Base-by-base conservation (phyloP, 768 basidiomycete genomes). In the Gelatoporia subvermispora region DNA sequence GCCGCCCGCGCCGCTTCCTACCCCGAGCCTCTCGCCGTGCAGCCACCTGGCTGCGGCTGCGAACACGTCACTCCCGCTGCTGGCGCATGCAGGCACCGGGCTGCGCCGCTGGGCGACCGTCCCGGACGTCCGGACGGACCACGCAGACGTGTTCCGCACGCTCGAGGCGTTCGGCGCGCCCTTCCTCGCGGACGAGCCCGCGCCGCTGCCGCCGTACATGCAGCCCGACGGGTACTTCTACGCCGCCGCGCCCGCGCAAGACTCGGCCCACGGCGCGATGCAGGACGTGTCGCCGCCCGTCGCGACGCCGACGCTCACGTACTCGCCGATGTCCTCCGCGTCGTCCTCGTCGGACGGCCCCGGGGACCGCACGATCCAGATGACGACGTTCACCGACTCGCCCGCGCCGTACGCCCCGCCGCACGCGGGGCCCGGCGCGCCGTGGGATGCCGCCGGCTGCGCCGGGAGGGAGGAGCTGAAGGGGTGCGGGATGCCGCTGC, bases 261-360 rank as follows among this genome's bases (percentile, higher is more conserved):
- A 50, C 46, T 41, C 45, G 39, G 35, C 37, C 8, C 50, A 39
- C 20, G 1, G 24, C n/a, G n/a, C n/a, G n/a, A n/a, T n/a, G n/a
- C 49, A 53, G 44, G 49, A 9, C 18, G 13, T 53, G 18, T 63
- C 61, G 23, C 59, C 61, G 17, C 42, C 56, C 34, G 35, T 59
- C 37, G 56, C 57, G 22, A 64, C 62, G 44, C 62, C 62, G 8
- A 48, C 54, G 1, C 50, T 64, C 21, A 47, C 47, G 13, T 61
- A 61, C 53, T 64, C 63, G 35, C 63, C 63, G 22, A 59, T 59
- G 56, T 64, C 63, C 8, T 52, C 55, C 3, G 39, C 50, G 3
- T 61, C 59, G 17, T 58, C 59, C 10, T 64, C 61, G 23, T 64
- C 61, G 1, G 60, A 61, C 36, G 61, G 61, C 38, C 48, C 51